These are phyloP conservation scores for Umbelopsis sp. DNA, from an alignment of 192 early-diverging fungal genomes.

Conservation along the genomic window DNA sequence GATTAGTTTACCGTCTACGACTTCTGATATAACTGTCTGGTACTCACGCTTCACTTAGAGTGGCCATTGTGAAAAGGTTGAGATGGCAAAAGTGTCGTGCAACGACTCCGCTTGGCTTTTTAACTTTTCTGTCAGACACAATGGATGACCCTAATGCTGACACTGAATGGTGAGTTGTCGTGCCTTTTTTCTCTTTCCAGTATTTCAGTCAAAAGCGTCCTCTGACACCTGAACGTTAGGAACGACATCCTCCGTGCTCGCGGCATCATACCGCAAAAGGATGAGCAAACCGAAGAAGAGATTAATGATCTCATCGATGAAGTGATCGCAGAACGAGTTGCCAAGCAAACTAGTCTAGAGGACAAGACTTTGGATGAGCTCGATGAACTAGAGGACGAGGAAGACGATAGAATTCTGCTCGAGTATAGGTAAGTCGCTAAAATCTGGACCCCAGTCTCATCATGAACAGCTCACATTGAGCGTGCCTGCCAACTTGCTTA, in stretches of 20 bases:
- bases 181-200: background rate
- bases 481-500: constrained; percentile 17
- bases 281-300: constrained; percentile 72
- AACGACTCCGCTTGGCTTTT: constrained; percentile 18
- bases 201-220: background rate
- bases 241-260: constrained; percentile 93
- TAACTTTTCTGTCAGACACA: constrained; percentile 12
- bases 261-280: constrained; percentile 87
- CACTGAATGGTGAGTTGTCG: constrained; percentile 38
- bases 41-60: constrained; percentile 24
- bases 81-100: constrained; percentile 10
- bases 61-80: constrained; percentile 18
- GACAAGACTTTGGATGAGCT: constrained; percentile 79
- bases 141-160: constrained; percentile 48
- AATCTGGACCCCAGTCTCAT: too few relatives aligned
- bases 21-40: background rate
- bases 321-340: constrained; percentile 59
- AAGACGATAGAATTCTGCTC: constrained; percentile 85
- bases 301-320: constrained; percentile 76
- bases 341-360: constrained; percentile 62
- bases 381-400: constrained; percentile 91
- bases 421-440: constrained; percentile 62
- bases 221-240: constrained; percentile 44
- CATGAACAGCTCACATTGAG: background rate
- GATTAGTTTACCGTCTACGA: background rate